Conservation (phyloP, 192 early-diverging fungal species). For the Thoreauomyces humboldtii region DNA sequence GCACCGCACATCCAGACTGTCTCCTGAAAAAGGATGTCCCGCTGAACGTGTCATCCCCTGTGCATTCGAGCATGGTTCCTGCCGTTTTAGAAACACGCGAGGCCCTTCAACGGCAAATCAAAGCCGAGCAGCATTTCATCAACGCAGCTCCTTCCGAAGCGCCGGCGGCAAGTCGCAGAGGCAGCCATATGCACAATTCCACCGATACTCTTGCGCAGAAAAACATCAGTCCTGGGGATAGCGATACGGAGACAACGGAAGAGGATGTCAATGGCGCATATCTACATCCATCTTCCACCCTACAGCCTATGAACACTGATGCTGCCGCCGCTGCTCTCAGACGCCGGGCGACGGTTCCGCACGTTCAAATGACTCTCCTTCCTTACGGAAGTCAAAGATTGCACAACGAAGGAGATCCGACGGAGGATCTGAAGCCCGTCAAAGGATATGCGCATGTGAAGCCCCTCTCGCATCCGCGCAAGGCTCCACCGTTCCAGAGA, state of each 20-base stretch:
- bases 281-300: too few relatives aligned
- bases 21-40: constrained; percentile 29
- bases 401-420: not conserved
- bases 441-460: constrained; percentile 20
- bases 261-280: too few relatives aligned
- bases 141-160: not conserved
- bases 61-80: constrained; percentile 39
- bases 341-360: constrained; percentile 6
- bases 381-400: not conserved
- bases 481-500: constrained; percentile 51
- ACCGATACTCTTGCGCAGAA: too few relatives aligned
- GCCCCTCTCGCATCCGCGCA: constrained; percentile 8
- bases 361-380: not conserved
- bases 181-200: too few relatives aligned
- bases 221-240: too few relatives aligned
- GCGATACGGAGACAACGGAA: too few relatives aligned
- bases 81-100: constrained; percentile 31
- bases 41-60: constrained; percentile 35
- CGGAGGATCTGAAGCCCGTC: not conserved
- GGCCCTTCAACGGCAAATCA: constrained; percentile 1
- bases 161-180: too few relatives aligned
- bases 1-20: constrained; percentile 60
- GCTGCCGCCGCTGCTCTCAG: not conserved
- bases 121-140: not conserved
- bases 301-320: too few relatives aligned